Evolutionary conservation across 768 basidiomycete genomes (phyloP), one percentile per base, ranked within the genome.

Genomic region (Trametes cubensis): DNA sequence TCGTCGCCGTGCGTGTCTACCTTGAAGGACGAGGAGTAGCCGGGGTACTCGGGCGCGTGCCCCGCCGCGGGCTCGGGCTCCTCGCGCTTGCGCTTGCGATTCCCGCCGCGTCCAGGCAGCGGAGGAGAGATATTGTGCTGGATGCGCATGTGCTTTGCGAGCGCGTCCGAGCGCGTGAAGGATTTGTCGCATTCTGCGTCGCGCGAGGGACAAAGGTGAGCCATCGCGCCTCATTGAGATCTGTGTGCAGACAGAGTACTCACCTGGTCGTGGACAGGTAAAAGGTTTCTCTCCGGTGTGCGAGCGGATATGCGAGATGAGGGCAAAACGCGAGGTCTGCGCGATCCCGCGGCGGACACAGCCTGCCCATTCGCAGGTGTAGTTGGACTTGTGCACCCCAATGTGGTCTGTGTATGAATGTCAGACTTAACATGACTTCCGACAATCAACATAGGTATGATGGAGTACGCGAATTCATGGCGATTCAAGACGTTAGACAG

Each of bases 211-310:
- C 34, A 34, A 34, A 6, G 55, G 20, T 53, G 34, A 53, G 46
- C 25, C 15, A 6, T 11, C 34, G 34, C 46, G 45, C 6, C 26
- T 30, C 18, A 39, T 10, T 15, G 4, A 11, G 25, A 25, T 21
- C 3, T 23, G 2, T 28, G 28, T 28, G 28, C 28, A 15, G 2
- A 3, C 2, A 13, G 28, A 28, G 50, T 0, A 8, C 87, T 67
- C 61, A 90, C 94, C 94, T 70, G 92, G 87, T 60, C 84, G 79
- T 13, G 85, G 75, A 71, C 95, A 98, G 23, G 83, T 86, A 70
- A 94, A 97, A 0, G 94, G 95, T 69, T 94, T 94, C 75, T 98
- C 95, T 55, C 95, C 95, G 0, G 95, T 96, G 72, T 98, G 95
- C 13, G 90, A 92, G 34, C 95, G 85, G 50, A 94, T 84, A 72